Evolutionary conservation across 2,329 filamentous ascomycete species (phyloP), one percentile per base, ranked within the genome.

Genomic region (Dothistroma pini): DNA sequence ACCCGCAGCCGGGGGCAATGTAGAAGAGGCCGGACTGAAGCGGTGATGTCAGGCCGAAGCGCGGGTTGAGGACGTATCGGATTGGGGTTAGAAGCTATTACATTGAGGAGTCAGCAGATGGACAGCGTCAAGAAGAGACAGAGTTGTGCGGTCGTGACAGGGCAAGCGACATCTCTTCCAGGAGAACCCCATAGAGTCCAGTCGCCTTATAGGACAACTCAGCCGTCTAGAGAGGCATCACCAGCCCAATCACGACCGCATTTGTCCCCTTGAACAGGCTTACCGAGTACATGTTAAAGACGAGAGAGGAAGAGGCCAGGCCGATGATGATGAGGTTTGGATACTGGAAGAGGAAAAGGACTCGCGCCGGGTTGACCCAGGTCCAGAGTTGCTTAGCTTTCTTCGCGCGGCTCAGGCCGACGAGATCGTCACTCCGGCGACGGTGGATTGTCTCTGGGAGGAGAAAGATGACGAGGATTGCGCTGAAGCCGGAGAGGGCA

Each of bases 371-470:
- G 62, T 89, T 90, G 52, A 88, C 78, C 81, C 89, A 87, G 7
- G 78, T 73, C 76, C 84, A 81, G 48, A 91, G 77, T 4, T 83
- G 82, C 29, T 73, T 75, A 0, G 77, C 76, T 29, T 83, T 71
- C 19, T 60, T 52, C 38, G 70, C 72, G 11, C 73, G 67, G 0
- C 81, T 77, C 8, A 87, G 78, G 0, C 84, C 84, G 9, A 79
- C 76, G 1, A 92, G 78, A 48, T 91, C 87, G 8, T 82, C 77
- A 21, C 84, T 83, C 60, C 84, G 83, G 69, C 82, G 85, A 62
- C 84, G 81, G 60, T 88, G 87, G 55, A 89, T 88, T 0, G 89
- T 93, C 72, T 93, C 89, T 0, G 88, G 87, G 11, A 92, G 81
- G 12, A 90, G 76, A 67, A 90, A 85, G 65, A 85, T 82, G 34